Evolutionary conservation across 2,329 filamentous ascomycete genomes (phyloP).

Genomic region (Stenocarpella maydis): DNA sequence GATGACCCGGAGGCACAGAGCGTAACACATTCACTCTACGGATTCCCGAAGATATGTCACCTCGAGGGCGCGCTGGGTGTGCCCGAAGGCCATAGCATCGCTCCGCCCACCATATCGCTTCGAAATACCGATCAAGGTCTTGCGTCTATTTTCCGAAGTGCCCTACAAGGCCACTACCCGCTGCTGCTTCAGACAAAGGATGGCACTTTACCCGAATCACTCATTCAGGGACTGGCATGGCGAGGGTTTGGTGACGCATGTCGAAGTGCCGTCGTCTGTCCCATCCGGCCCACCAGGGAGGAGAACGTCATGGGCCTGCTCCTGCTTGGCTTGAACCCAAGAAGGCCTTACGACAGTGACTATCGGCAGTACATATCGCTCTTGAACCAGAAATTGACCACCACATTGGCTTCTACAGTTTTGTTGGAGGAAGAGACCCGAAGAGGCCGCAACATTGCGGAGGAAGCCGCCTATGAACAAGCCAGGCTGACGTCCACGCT

Average conservation of each 20-base stretch:
- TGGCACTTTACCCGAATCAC: constrained; percentile 62
- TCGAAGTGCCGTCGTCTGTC: constrained; percentile 71
- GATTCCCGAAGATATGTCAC: constrained; percentile 48
- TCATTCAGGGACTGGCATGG: constrained; percentile 68
- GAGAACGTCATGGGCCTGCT: constrained; percentile 74
- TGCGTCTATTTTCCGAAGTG: constrained; percentile 49
- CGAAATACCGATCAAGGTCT: constrained; percentile 49
- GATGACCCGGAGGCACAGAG: constrained; percentile 45
- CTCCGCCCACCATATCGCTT: constrained; percentile 49
- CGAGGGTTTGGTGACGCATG: constrained; percentile 72
- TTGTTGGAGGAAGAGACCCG: constrained; percentile 76
- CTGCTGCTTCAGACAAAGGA: constrained; percentile 53
- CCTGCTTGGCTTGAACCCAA: constrained; percentile 74
- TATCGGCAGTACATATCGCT: constrained; percentile 72
- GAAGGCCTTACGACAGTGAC: constrained; percentile 76
- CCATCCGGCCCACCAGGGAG: constrained; percentile 72
- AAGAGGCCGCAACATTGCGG: constrained; percentile 62
- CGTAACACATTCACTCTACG: constrained; percentile 40
- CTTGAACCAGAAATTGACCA: constrained; percentile 65
- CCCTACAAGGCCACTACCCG: constrained; percentile 49
- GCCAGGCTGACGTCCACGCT: constrained; percentile 73
- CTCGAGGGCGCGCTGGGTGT: constrained; percentile 57
- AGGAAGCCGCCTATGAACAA: constrained; percentile 72
- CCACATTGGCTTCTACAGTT: constrained; percentile 74
- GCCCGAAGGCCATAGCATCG: constrained; percentile 52